Percentiles rank a stretch among this genome's conserved stretches.
These are phyloP conservation scores for Abortiporus biennis DNA, from an alignment of 1,284 basidiomycete species.

Conservation along the genomic window DNA sequence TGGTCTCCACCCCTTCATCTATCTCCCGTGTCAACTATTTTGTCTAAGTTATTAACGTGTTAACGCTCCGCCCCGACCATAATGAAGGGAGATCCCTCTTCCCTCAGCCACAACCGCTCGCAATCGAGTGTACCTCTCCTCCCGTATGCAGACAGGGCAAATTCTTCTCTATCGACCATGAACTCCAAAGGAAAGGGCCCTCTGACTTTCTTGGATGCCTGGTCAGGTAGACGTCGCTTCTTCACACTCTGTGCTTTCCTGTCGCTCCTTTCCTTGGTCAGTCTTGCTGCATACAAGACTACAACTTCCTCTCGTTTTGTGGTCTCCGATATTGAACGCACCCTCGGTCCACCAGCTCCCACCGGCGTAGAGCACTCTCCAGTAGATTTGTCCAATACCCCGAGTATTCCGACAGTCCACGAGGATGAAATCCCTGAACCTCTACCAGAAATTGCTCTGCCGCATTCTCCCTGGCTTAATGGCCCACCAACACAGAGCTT, in stretches of 20 bases:
- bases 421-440: neutral
- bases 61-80: conserved; percentile 8
- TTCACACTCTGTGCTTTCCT: conserved; percentile 24
- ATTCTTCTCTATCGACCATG: conserved; percentile 13
- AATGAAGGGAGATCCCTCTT: conserved; percentile 8
- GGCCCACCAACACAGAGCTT: conserved; percentile 52
- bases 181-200: conserved; percentile 5
- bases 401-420: too few relatives aligned
- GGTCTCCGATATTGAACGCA: neutral
- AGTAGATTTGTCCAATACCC: too few relatives aligned
- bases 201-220: conserved; percentile 9
- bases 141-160: conserved; percentile 15
- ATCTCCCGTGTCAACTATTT: conserved; percentile 2
- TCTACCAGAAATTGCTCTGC: neutral
- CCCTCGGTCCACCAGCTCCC: neutral
- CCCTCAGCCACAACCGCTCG: conserved; percentile 19
- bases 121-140: conserved; percentile 24
- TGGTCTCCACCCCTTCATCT: too few relatives aligned
- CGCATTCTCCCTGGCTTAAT: conserved; percentile 22
- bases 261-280: conserved; percentile 26
- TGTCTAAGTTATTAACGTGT: conserved; percentile 5
- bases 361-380: neutral
- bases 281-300: conserved; percentile 27
- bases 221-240: conserved; percentile 16
- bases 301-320: conserved; percentile 11